A percentile compares a stretch with the other conserved stretches of the same genome.
These are phyloP conservation scores for Fraxinus angustifolia DNA, from an alignment of 305 asterid genomes.

Conservation along the genomic window DNA sequence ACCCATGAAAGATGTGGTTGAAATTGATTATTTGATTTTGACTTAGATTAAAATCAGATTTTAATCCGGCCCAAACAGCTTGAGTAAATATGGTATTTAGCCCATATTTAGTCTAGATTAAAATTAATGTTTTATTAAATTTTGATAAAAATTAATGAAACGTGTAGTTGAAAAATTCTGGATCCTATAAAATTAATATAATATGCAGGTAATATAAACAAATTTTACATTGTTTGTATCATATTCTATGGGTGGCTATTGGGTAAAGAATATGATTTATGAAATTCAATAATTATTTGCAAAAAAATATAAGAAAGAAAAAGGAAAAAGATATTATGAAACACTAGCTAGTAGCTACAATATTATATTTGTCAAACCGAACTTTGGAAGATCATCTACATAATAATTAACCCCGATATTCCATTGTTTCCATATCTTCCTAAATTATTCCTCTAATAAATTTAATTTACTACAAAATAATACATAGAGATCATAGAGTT, in stretches of 20 bases:
- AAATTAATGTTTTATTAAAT: too few relatives aligned
- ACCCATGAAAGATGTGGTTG: too few relatives aligned
- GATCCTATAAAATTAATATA: not conserved
- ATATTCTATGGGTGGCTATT: too few relatives aligned
- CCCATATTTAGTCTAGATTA: too few relatives aligned
- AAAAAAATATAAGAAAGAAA: too few relatives aligned
- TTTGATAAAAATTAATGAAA: too few relatives aligned
- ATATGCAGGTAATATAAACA: not conserved
- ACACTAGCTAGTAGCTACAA: not conserved
- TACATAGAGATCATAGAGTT: not conserved
- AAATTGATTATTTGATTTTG: too few relatives aligned
- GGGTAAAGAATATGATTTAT: too few relatives aligned
- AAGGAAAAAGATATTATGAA: not conserved
- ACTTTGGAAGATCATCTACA: not conserved
- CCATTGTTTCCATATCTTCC: not conserved
- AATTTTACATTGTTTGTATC: not conserved
- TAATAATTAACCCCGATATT: not conserved
- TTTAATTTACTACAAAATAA: constrained; percentile 22
- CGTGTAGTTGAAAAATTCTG: too few relatives aligned
- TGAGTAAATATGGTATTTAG: not conserved
- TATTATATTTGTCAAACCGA: not conserved
- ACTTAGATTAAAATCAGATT: too few relatives aligned
- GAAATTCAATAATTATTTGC: not conserved
- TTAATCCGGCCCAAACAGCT: too few relatives aligned
- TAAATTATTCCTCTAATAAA: constrained; percentile 17